phyloP scores from a whole-genome alignment of 1,284 basidiomycete genomes.

The Jaminaea rosea region DNA sequence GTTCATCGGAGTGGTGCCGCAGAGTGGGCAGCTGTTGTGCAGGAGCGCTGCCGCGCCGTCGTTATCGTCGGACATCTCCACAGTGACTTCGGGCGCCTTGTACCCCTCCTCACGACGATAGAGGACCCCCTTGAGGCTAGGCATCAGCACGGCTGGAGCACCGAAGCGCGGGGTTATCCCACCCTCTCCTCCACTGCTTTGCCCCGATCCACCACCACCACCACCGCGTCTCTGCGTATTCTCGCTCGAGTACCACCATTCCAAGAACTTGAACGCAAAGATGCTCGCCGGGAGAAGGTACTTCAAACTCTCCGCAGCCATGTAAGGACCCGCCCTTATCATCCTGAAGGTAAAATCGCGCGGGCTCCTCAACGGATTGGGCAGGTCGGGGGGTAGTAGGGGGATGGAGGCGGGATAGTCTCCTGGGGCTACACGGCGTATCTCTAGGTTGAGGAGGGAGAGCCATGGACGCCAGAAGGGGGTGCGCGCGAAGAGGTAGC shows the following conservation, averaged over 20 bases:
- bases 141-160: conserved; percentile 15
- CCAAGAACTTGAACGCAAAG: conserved; percentile 91
- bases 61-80: conserved; percentile 6
- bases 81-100: conserved; percentile 13
- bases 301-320: conserved; percentile 53
- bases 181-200: conserved; percentile 5
- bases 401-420: conserved; percentile 50
- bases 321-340: conserved; percentile 15
- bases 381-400: conserved; percentile 20
- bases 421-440: conserved; percentile 60
- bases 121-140: conserved; percentile 13
- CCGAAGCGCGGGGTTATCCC: conserved; percentile 3
- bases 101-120: conserved; percentile 1
- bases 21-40: conserved; percentile 78
- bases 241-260: conserved; percentile 97
- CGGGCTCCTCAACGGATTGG: conserved; percentile 19
- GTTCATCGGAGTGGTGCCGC: conserved; percentile 59
- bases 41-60: conserved; percentile 21
- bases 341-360: conserved; percentile 13
- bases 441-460: conserved; percentile 71
- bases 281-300: conserved; percentile 82
- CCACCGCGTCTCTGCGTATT: conserved; percentile 56
- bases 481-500: conserved; percentile 80
- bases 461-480: conserved; percentile 84
- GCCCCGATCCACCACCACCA: conserved; percentile 50